phyloP scores from a whole-genome alignment of 2,329 filamentous ascomycete species.

The Stenocarpella maydis region DNA sequence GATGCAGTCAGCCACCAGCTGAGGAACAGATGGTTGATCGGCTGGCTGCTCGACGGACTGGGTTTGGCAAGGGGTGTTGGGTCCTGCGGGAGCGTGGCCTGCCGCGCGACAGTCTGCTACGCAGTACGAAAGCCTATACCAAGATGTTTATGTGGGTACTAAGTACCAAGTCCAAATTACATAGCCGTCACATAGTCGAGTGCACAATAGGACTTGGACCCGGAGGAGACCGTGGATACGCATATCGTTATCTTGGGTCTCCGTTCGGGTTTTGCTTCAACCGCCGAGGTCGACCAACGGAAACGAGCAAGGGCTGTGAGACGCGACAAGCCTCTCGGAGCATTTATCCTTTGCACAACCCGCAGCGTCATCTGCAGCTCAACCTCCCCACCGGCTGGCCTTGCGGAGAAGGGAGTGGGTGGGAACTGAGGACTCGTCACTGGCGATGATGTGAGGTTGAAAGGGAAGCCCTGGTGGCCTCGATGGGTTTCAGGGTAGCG shows the following conservation, averaged over 20 bases:
- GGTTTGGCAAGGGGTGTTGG: background rate
- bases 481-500: slow-evolving; percentile 1
- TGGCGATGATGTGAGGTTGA: slow-evolving; percentile 20
- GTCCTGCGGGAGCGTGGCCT: slow-evolving; percentile 7
- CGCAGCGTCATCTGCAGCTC: background rate
- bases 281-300: background rate
- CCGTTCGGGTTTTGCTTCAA: slow-evolving; percentile 1
- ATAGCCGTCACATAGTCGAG: slow-evolving; percentile 1
- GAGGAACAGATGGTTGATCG: slow-evolving; percentile 12
- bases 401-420: slow-evolving; percentile 1
- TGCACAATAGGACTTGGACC: background rate
- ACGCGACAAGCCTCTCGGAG: background rate
- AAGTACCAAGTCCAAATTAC: slow-evolving; percentile 12
- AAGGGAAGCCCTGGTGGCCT: background rate
- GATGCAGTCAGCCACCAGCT: slow-evolving; percentile 23
- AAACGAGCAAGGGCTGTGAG: slow-evolving; percentile 2
- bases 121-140: background rate
- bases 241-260: background rate
- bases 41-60: background rate
- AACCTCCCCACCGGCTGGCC: slow-evolving; percentile 2
- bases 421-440: slow-evolving; percentile 33
- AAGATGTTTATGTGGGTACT: slow-evolving; percentile 1
- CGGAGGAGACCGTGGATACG: background rate
- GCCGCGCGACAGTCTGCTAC: background rate
- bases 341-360: background rate